Evolutionary conservation across 2,329 filamentous ascomycete species (phyloP), one percentile per base, ranked within the genome.

Genomic region (Ophiobolus disseminans): DNA sequence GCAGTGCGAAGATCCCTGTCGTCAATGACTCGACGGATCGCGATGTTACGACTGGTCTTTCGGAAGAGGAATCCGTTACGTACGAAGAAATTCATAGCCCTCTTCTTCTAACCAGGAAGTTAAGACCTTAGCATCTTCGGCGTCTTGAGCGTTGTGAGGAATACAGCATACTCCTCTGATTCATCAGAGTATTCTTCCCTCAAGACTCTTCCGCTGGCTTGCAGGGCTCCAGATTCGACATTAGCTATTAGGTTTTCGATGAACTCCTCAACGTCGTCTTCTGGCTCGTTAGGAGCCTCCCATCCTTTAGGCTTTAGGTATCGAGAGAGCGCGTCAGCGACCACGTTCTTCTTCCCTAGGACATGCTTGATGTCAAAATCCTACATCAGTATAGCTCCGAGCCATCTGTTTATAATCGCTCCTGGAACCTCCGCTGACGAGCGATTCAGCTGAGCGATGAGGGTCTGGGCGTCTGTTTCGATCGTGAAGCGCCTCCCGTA

Each of bases 181-280:
- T 31, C 28, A 8, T 31, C 7, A 14, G 7, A 8, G 13, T 7
- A 31, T 31, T 31, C 28, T 5, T 5, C 7, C 5, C 28, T 7
- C 5, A 31, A n/a, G 5, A 14, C 13, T 8, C 28, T 7, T 8
- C 5, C 6, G 11, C 14, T 14, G 5, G 6, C 28, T 5, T 13
- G 5, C 22, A 9, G 17, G 25, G 35, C 3, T 20, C 6, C 11
- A 6, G 3, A 5, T 10, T 25, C 17, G 19, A 23, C n/a, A 14
- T 14, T 25, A 4, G 19, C 35, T 7, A 38, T 22, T 9, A 23
- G 35, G n/a, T 7, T 5, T 4, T 38, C 35, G 8, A 38, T 20
- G 35, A 38, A 38, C 3, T 38, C 35, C 35, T 38, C 35, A 13
- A 38, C 19, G 21, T 38, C 35, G 8, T 38, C 35, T 25, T 38